A percentile compares a stretch with the other conserved stretches of the same genome.
Evolutionary conservation across 352 stramenopile genomes (phyloP).

Genomic region (Phytophthora meadii): DNA sequence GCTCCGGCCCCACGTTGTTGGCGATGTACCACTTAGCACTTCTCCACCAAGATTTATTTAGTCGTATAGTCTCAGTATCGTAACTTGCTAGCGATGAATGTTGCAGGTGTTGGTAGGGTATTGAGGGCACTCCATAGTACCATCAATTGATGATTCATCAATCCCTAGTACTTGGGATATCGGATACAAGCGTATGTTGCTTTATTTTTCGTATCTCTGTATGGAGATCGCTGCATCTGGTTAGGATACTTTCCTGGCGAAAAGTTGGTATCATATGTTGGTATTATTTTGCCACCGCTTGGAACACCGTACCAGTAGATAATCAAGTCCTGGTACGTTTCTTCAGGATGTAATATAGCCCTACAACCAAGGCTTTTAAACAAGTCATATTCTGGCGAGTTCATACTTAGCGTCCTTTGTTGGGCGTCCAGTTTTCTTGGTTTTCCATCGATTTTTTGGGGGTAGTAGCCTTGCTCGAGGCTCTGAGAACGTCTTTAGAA

Average conservation of each 20-base stretch:
- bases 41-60: slow-evolving; percentile 21
- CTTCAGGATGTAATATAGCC: too few relatives aligned
- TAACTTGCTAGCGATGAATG: neutral
- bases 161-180: slow-evolving; percentile 1
- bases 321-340: too few relatives aligned
- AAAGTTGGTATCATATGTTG: neutral
- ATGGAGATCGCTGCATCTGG: slow-evolving; percentile 7
- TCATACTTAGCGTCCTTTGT: slow-evolving; percentile 15
- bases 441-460: slow-evolving; percentile 21
- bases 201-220: slow-evolving; percentile 6
- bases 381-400: neutral
- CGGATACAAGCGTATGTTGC: neutral
- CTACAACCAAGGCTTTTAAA: too few relatives aligned
- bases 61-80: neutral
- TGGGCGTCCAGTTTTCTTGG: slow-evolving; percentile 31
- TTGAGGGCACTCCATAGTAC: neutral
- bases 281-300: neutral
- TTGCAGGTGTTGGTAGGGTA: neutral
- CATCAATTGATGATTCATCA: neutral
- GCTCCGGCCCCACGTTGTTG: slow-evolving; percentile 9
- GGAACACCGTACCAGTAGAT: neutral
- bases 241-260: slow-evolving; percentile 8
- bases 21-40: neutral
- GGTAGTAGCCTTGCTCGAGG: slow-evolving; percentile 18
- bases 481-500: slow-evolving; percentile 3